Conservation (phyloP, 495 filamentous ascomycete species). For the Aspergillus carlsbadensis region DNA sequence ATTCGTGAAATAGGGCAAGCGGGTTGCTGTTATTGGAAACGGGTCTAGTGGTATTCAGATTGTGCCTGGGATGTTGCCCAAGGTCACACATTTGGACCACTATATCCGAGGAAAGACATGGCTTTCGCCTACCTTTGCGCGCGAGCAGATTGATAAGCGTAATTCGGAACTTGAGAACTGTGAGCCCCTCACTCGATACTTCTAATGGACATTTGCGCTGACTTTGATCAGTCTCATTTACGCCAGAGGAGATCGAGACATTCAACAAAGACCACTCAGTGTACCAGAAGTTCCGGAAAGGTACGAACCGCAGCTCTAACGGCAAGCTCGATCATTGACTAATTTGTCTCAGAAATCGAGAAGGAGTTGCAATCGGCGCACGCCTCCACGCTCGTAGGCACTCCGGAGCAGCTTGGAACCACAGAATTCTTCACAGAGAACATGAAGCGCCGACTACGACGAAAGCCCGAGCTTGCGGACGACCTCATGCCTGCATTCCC, state of each 20-base stretch:
- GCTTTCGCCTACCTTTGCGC: conserved; percentile 42
- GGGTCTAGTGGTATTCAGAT: conserved; percentile 56
- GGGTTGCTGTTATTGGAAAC: conserved; percentile 54
- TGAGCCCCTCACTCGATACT: conserved; percentile 12
- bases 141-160: conserved; percentile 31
- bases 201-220: background rate
- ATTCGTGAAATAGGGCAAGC: conserved; percentile 35
- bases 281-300: conserved; percentile 45
- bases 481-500: conserved; percentile 43
- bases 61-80: conserved; percentile 58
- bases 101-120: conserved; percentile 45
- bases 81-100: conserved; percentile 46
- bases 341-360: conserved; percentile 37
- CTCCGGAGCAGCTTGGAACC: conserved; percentile 36
- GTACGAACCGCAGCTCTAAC: conserved; percentile 9
- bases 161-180: conserved; percentile 33
- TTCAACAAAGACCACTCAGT: conserved; percentile 43
- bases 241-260: conserved; percentile 42
- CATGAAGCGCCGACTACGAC: conserved; percentile 40
- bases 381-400: conserved; percentile 33
- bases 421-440: conserved; percentile 35
- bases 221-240: conserved; percentile 30
- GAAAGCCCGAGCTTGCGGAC: conserved; percentile 36
- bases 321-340: background rate
- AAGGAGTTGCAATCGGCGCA: conserved; percentile 48